A percentile compares a stretch with the other conserved stretches of the same genome.
phyloP scores from a whole-genome alignment of 305 asterid genomes.

The Striga hermonthica region DNA sequence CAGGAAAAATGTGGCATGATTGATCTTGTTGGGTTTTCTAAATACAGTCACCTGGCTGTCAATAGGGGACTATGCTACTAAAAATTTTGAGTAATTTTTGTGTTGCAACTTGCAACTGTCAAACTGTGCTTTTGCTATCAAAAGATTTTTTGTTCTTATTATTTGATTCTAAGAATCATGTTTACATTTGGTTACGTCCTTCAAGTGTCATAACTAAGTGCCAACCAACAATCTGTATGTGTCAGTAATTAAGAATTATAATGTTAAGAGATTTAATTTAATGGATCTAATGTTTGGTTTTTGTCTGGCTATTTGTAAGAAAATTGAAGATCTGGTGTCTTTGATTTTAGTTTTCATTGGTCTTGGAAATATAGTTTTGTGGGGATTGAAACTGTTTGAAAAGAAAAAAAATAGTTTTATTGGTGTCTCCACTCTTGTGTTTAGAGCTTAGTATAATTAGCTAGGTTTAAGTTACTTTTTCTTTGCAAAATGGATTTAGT shows the following conservation, averaged over 20 bases:
- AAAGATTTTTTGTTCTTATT: too few species aligned
- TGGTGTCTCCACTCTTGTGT: background rate
- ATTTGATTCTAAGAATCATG: too few species aligned
- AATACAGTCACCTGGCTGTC: too few species aligned
- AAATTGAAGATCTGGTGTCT: background rate
- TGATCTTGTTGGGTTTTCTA: too few species aligned
- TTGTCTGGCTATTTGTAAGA: background rate
- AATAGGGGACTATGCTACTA: too few species aligned
- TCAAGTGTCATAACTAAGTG: too few species aligned
- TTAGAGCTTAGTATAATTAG: background rate
- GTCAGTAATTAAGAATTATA: background rate
- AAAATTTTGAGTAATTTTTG: too few species aligned
- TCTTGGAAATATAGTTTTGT: background rate
- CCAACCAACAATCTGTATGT: background rate
- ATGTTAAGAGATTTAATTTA: background rate
- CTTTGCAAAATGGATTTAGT: slow-evolving; percentile 3
- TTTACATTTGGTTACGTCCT: too few species aligned
- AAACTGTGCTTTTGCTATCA: too few species aligned
- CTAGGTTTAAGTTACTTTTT: slow-evolving; percentile 3
- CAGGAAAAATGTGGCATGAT: background rate
- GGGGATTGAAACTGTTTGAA: background rate
- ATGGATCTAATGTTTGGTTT: background rate
- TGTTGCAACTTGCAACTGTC: too few species aligned
- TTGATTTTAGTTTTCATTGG: background rate
- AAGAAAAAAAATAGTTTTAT: background rate